These are phyloP conservation scores for Colletotrichum chlorophyti DNA, from an alignment of 2,329 filamentous ascomycete genomes.

Conservation along the genomic window DNA sequence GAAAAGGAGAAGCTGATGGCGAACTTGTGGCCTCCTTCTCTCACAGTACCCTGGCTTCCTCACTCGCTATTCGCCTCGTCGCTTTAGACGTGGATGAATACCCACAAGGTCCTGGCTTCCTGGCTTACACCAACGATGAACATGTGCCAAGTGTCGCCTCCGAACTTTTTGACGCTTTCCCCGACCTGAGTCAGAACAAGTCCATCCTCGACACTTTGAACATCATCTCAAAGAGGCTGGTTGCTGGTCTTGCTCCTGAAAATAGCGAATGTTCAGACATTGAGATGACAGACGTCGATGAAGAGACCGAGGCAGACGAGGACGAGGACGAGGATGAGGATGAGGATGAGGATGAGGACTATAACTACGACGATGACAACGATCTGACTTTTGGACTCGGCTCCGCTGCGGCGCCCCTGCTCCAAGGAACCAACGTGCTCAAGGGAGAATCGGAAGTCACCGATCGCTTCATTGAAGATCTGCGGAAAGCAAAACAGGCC, in stretches of 20 bases:
- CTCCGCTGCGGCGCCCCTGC: constrained; percentile 27
- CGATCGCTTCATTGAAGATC: constrained; percentile 57
- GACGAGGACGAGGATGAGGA: constrained; percentile 39
- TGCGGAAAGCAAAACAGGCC: constrained; percentile 64
- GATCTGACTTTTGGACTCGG: constrained; percentile 43
- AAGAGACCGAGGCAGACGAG: constrained; percentile 40
- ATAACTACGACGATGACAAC: constrained; percentile 37
- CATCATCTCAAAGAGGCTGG: constrained; percentile 34
- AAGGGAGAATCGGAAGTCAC: constrained; percentile 34
- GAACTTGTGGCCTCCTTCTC: constrained; percentile 69
- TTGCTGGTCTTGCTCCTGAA: constrained; percentile 33
- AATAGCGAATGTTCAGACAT: constrained; percentile 42
- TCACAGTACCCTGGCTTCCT: constrained; percentile 33
- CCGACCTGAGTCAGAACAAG: constrained; percentile 50
- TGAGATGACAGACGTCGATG: constrained; percentile 32
- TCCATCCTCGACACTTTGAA: constrained; percentile 47
- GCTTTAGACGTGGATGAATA: constrained; percentile 43
- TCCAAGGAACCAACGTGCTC: constrained; percentile 36
- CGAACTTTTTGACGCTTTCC: constrained; percentile 49
- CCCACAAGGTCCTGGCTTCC: constrained; percentile 45
- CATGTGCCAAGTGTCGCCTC: constrained; percentile 35
- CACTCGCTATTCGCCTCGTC: constrained; percentile 36
- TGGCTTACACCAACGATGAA: constrained; percentile 51
- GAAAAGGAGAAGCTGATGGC: constrained; percentile 73
- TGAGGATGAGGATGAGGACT: constrained; percentile 37